Evolutionary conservation across 1,284 basidiomycete genomes (phyloP).

Genomic region (Volvariella volvacea): DNA sequence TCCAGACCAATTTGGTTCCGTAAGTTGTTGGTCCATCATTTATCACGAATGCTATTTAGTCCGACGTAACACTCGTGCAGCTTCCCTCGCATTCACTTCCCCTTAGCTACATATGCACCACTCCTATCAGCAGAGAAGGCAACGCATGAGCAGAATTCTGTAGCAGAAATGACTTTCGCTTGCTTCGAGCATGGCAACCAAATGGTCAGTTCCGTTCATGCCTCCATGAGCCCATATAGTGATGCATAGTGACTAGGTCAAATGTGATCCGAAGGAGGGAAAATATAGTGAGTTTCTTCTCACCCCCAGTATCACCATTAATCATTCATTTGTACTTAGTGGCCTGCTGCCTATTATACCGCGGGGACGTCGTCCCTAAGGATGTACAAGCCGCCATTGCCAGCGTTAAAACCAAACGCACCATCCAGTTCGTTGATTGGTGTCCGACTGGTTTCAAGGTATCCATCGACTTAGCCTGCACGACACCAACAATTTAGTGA

Average conservation of each 20-base stretch:
- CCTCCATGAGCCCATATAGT: background rate
- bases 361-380: slow-evolving; percentile 97
- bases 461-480: background rate
- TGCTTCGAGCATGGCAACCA: slow-evolving; percentile 98
- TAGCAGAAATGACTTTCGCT: slow-evolving; percentile 97
- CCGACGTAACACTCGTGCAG: slow-evolving; percentile 28
- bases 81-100: slow-evolving; percentile 98
- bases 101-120: slow-evolving; percentile 93
- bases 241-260: slow-evolving; percentile 40
- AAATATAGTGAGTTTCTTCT: slow-evolving; percentile 80
- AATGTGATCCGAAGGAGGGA: slow-evolving; percentile 91
- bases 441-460: slow-evolving; percentile 96
- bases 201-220: slow-evolving; percentile 57
- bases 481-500: background rate
- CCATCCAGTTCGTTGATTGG: slow-evolving; percentile 98
- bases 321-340: slow-evolving; percentile 30
- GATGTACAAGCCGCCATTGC: slow-evolving; percentile 93
- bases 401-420: slow-evolving; percentile 94
- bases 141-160: slow-evolving; percentile 95
- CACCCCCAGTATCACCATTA: slow-evolving; percentile 4
- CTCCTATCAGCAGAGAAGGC: slow-evolving; percentile 87
- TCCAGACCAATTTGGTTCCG: slow-evolving; percentile 98
- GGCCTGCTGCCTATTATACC: slow-evolving; percentile 87
- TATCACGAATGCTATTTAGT: slow-evolving; percentile 3
- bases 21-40: slow-evolving; percentile 33